Percentiles rank a stretch among this genome's conserved stretches.
These are phyloP conservation scores for Globisporangium radiosum DNA, from an alignment of 352 stramenopile genomes.

Conservation along the genomic window DNA sequence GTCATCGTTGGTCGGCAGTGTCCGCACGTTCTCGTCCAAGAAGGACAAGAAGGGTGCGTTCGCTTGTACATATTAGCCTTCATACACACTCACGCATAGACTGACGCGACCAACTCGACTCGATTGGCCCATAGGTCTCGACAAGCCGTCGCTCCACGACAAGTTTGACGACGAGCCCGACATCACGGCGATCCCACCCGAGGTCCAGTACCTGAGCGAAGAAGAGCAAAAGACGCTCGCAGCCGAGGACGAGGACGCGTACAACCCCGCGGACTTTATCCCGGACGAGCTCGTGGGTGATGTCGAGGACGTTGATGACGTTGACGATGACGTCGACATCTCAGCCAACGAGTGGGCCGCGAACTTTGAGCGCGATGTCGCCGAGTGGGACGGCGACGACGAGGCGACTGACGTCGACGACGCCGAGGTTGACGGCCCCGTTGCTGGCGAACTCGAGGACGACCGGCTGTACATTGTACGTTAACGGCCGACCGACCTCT, in stretches of 20 bases:
- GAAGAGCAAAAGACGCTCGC: slow-evolving; percentile 29
- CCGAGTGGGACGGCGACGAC: slow-evolving; percentile 36
- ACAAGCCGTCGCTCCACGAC: slow-evolving; percentile 53
- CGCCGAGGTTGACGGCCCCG: not conserved
- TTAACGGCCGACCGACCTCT: not conserved
- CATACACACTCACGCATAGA: no score
- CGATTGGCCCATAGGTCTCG: slow-evolving; percentile 2
- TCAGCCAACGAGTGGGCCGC: slow-evolving; percentile 49
- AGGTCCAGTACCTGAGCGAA: slow-evolving; percentile 53
- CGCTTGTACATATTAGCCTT: not conserved
- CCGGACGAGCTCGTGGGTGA: slow-evolving; percentile 23
- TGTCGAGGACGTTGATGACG: slow-evolving; percentile 20
- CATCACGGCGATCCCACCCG: slow-evolving; percentile 36
- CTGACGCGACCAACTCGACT: no score
- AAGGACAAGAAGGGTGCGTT: slow-evolving; percentile 46
- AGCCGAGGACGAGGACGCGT: slow-evolving; percentile 12
- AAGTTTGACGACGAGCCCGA: slow-evolving; percentile 53
- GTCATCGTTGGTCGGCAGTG: slow-evolving; percentile 3
- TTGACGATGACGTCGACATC: slow-evolving; percentile 36
- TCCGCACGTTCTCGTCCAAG: slow-evolving; percentile 39
- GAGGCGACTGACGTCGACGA: slow-evolving; percentile 11
- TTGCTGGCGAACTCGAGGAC: slow-evolving; percentile 31
- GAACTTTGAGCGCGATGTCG: slow-evolving; percentile 63
- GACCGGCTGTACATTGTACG: slow-evolving; percentile 64
- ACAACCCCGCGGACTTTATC: slow-evolving; percentile 23